Evolutionary conservation across 1,139 yeast genomes (phyloP), one percentile per base, ranked within the genome.

Genomic region (Debaryomyces coudertii): DNA sequence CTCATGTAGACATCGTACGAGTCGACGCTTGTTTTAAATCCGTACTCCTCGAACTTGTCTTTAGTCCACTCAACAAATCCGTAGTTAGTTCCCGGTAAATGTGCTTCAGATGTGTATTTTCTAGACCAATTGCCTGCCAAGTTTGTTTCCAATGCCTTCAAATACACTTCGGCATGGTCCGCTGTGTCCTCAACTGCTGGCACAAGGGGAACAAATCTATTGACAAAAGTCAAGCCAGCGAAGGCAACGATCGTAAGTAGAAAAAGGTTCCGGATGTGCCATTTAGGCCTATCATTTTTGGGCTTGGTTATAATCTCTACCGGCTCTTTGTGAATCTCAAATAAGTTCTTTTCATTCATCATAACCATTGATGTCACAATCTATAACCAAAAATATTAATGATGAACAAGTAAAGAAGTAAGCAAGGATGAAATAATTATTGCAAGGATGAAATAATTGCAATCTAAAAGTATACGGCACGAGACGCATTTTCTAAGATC

Each of bases 51-150:
- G 56, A 85, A 84, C 59, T 83, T 82, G 5, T 68, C 67, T 36
- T 71, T 68, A 7, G 95, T 86, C 79, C 85, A 88, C 43, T 85
- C 72, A 14, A 82, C 93, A 49, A 86, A 69, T 9, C 71, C 81
- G 45, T 69, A 66, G 57, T 83, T 84, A 33, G 84, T 79, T 7
- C 95, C 96, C 1, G 93, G 90, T 48, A 87, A 69, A 60, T 87
- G 95, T 2, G 87, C 79, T 43, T 76, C 80, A 11, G 74, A 58
- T 4, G 90, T 82, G 57, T 83, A 86, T 28, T 64, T 69, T 47
- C 72, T 55, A 2, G 79, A 69, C 86, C 86, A 81, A 43, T 79
- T 67, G 0, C 73, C 67, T 2, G 85, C 85, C 24, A 65, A 60
- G 55, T 82, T 82, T n/a, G 71, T 64, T 30, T 70, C 65, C 40